Conservation (phyloP, 2,329 filamentous ascomycete genomes). For the Saccharata proteae region DNA sequence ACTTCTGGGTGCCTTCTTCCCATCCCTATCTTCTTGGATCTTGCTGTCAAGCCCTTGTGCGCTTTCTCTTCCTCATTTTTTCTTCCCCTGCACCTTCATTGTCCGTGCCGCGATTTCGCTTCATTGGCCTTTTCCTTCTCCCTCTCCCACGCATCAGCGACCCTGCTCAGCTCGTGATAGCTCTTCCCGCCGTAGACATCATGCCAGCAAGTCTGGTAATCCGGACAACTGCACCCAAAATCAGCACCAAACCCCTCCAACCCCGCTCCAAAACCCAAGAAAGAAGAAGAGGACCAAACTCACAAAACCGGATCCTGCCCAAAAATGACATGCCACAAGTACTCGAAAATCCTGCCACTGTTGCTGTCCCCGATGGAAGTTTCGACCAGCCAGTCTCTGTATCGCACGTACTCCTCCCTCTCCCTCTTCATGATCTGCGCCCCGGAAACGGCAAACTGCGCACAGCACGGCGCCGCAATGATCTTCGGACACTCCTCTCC, state of each 20-base stretch:
- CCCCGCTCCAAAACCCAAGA: no score
- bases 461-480: constrained; percentile 11
- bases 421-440: constrained; percentile 16
- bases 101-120: no score
- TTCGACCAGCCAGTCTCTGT: constrained; percentile 15
- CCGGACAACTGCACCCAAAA: constrained; percentile 13
- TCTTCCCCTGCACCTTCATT: no score
- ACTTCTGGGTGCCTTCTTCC: no score
- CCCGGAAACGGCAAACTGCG: constrained; percentile 21
- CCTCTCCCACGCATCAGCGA: no score
- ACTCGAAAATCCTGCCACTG: constrained; percentile 15
- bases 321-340: constrained; percentile 18
- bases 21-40: no score
- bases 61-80: no score
- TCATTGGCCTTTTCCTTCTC: no score
- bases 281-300: no score
- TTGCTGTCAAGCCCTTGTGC: no score
- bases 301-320: constrained; percentile 15
- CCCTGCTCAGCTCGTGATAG: constrained; percentile 2
- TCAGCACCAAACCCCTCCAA: no score
- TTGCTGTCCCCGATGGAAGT: constrained; percentile 18
- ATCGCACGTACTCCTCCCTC: constrained; percentile 18
- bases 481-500: constrained; percentile 10
- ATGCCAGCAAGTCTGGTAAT: constrained; percentile 13
- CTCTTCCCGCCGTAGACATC: constrained; percentile 12